Evolutionary conservation across 192 early-diverging fungal genomes (phyloP), one percentile per base, ranked within the genome.

Genomic region (Linnemannia hyalina): DNA sequence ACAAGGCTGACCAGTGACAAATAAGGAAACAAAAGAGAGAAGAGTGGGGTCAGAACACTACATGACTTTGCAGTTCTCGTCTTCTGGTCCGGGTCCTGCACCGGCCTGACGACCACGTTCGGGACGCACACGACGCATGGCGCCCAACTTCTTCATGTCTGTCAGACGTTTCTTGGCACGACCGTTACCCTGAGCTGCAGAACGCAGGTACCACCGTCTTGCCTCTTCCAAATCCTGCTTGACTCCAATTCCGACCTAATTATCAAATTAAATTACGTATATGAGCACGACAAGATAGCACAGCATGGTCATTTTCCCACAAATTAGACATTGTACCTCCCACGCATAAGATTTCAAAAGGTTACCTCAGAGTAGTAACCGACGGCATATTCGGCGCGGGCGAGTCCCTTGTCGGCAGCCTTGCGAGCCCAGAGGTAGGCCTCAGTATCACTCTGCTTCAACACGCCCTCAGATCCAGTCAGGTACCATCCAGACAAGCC

Each of bases 351-450:
- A 29, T 29, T 10, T 15, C 29, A 32, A 32, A 32, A 41, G 20
- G 8, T 63, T 80, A 86, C 93, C 89, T 99, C 97, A 52, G 93
- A 92, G 87, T 97, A 99, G 88, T 98, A 98, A 10, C 97, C 99
- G 11, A 99, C 95, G 3, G 98, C 97, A 81, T 97, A 99, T 87
- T 99, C 98, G 22, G 98, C 99, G 89, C 98, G 98, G 20, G 97
- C 94, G 40, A 97, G 90, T 18, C 97, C 96, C 88, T 96, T 98
- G 82, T 98, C 97, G 1, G 99, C 99, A 22, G 99, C 97, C 75
- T 96, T 96, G 26, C 97, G 93, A 23, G 99, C 98, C 99, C 99
- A 99, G 78, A 97, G 89, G 82, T 98, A 99, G n/a, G 99, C 98
- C 87, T 99, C 96, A 32, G 92, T 93, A 88, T 99, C 98, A 77